Base-by-base conservation (phyloP, 768 basidiomycete species). In the Amanita muscaria region DNA sequence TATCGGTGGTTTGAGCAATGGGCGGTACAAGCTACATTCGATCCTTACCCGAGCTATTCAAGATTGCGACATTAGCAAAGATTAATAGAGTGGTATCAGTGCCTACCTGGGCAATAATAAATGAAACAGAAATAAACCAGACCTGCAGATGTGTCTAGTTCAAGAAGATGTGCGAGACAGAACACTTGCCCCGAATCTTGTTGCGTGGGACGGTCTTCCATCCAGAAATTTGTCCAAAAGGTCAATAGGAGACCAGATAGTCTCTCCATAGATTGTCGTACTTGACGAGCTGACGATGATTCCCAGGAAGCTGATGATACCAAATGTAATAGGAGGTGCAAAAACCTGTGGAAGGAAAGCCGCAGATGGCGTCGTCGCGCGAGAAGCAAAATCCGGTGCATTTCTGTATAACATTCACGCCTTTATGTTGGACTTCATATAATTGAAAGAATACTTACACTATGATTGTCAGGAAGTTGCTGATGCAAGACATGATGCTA, bases 211-310 rank as follows among this genome's bases (percentile, higher is more conserved):
- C 9, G 79, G 83, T 40, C 59, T 58, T 47, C 73, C 72, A 50
- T 87, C 80, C 48, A 88, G 65, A 62, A 87, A 86, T 53, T 64
- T 74, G 40, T 70, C 74, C 40, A 88, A 66, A 38, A 88, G 66
- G 53, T 84, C 79, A 53, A 90, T 74, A 3, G 85, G 84, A 2
- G 77, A 79, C 88, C 86, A 89, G 44, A 90, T 76, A 9, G 80
- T 76, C 51, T 80, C 77, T 19, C 82, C 83, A 52, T 83, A 89
- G 53, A 89, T 81, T 11, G 77, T 72, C 50, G 78, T 69, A 16
- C 82, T 83, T 14, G 83, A 82, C 1, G 86, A 88, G 44, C 80
- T 79, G 51, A 91, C 85, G 40, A 88, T 77, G 58, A 91, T 85
- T 1, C 86, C 85, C 49, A 90, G 67, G 63, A 90, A 81, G 54